These are phyloP conservation scores for Phanerochaete carnosa DNA, from an alignment of 768 basidiomycete genomes.

Conservation along the genomic window DNA sequence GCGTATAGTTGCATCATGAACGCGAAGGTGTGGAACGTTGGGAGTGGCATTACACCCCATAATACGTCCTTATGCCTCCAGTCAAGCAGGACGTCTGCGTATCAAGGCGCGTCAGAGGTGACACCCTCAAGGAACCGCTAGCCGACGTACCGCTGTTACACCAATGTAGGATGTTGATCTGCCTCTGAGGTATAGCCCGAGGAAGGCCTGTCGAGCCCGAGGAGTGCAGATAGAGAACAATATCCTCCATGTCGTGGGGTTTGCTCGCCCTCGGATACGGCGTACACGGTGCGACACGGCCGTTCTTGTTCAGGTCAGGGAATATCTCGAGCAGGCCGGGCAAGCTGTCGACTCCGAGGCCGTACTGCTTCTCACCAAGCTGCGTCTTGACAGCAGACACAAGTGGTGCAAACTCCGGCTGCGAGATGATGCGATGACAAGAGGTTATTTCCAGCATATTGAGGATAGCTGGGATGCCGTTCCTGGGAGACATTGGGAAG, in stretches of 20 bases:
- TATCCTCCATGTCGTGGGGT: not conserved
- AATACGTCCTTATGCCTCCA: not conserved
- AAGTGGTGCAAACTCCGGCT: constrained; percentile 2
- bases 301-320: not conserved
- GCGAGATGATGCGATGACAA: constrained; percentile 10
- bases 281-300: constrained; percentile 17
- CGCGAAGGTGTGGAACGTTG: constrained; percentile 16
- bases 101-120: not conserved
- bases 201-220: constrained; percentile 22
- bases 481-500: constrained; percentile 13
- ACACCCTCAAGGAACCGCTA: not conserved
- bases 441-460: constrained; percentile 15
- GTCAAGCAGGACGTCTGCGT: constrained; percentile 7
- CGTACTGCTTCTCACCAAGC: not conserved
- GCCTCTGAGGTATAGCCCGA: constrained; percentile 18
- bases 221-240: constrained; percentile 14
- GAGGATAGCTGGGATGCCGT: constrained; percentile 4
- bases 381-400: constrained; percentile 2
- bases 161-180: constrained; percentile 9
- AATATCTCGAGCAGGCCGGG: constrained; percentile 10
- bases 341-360: constrained; percentile 7
- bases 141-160: not conserved
- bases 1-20: constrained; percentile 11
- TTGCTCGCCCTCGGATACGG: not conserved
- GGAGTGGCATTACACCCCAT: constrained; percentile 12